Evolutionary conservation across 1,284 basidiomycete species (phyloP).

Genomic region (Sporisorium sorghi): DNA sequence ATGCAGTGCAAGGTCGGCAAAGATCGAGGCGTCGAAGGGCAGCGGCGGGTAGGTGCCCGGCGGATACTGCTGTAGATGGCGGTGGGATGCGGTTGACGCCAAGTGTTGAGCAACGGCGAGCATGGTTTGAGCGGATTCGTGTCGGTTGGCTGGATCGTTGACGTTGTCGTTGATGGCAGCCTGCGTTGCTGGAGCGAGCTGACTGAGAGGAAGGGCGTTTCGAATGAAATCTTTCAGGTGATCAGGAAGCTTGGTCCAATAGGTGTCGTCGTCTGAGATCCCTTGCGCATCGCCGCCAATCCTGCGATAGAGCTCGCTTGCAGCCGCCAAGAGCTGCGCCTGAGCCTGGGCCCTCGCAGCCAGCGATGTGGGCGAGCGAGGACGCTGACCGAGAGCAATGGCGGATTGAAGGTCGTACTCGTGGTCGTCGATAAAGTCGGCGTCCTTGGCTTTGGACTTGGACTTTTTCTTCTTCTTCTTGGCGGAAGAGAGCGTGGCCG

Average conservation of each 20-base stretch:
- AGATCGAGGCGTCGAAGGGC: constrained; percentile 65
- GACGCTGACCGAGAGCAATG: constrained; percentile 39
- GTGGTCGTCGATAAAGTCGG: constrained; percentile 46
- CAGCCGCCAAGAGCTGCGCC: constrained; percentile 65
- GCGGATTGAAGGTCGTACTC: constrained; percentile 46
- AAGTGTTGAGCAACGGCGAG: constrained; percentile 69
- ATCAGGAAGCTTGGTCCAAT: constrained; percentile 74
- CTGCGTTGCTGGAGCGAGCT: constrained; percentile 57
- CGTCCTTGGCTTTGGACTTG: constrained; percentile 56
- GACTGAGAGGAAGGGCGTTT: constrained; percentile 72
- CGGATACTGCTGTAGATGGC: constrained; percentile 60
- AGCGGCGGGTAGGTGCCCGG: constrained; percentile 58
- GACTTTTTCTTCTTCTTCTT: constrained; percentile 67
- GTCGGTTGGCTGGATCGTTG: constrained; percentile 59
- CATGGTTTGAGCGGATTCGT: constrained; percentile 67
- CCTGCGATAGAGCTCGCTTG: constrained; percentile 67
- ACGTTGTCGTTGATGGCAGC: constrained; percentile 52
- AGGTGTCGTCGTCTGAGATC: constrained; percentile 73
- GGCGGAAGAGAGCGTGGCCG: constrained; percentile 31
- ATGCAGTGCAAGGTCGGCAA: constrained; percentile 64
- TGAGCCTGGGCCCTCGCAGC: constrained; percentile 65
- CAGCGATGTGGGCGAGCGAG: constrained; percentile 46
- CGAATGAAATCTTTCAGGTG: constrained; percentile 74
- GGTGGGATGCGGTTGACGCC: constrained; percentile 66
- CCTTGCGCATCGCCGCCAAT: constrained; percentile 67